Evolutionary conservation across 352 stramenopile species (phyloP), one percentile per base, ranked within the genome.

Genomic region (Pythium graminicola): DNA sequence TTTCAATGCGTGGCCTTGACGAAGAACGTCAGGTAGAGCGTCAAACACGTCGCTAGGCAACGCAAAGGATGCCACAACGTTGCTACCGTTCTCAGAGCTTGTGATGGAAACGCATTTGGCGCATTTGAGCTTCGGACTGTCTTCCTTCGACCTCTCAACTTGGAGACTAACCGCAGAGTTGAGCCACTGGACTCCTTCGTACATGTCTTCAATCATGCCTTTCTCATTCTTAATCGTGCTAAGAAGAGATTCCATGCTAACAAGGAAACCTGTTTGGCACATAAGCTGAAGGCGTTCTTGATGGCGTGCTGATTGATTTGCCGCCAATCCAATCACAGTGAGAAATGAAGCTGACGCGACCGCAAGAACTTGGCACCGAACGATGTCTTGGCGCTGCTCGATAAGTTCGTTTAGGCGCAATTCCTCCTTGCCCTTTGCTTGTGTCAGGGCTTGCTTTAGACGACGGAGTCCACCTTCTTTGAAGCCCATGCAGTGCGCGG

Each of bases 161-260:
- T 89, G 73, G n/a, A 97, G 74, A 48, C 78, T 88, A 39, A 97
- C 81, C 2, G 67, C 64, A 10, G 52, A 65, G 52, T 77, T 91
- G 8, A 97, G 64, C 87, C 85, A 96, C 44, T 88, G 65, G 36
- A 93, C 57, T 20, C 84, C 86, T 36, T 93, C 87, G 4, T 73
- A 75, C 75, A 97, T 88, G 54, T 97, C 89, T 69, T 96, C 79
- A 3, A 98, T 81, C 95, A 98, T 98, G n/a, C 88, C 90, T 41
- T 97, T 86, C 65, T 98, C 95, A 42, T 92, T 94, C 14, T 93
- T 92, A 23, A 95, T 82, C 19, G 95, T 96, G 62, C 81, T 96
- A 28, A 98, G 54, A 13, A 98, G 69, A 17, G 91, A 96, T 65
- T 98, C 93, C 57, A 97, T 97, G 52, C 83, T 96, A 36, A 98